Evolutionary conservation across 2,329 filamentous ascomycete genomes (phyloP).

Genomic region (Malbranchea zuffiana): DNA sequence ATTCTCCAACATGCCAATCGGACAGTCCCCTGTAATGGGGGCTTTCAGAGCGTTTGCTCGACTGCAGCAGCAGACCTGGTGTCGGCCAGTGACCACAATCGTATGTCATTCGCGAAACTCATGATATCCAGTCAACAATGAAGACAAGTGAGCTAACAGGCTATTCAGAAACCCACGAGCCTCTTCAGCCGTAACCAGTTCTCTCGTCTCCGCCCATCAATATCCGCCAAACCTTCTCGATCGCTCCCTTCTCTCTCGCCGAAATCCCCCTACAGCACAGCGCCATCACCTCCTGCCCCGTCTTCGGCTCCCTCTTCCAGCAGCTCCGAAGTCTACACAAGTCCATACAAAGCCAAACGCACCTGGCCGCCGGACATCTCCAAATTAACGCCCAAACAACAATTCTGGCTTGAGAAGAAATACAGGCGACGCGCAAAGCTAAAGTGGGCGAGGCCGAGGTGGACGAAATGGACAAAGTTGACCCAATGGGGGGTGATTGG

Average conservation of each 20-base stretch:
- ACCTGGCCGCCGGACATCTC: slow-evolving; percentile 55
- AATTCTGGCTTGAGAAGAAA: slow-evolving; percentile 57
- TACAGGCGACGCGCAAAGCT: slow-evolving; percentile 51
- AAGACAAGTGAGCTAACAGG: too few relatives aligned
- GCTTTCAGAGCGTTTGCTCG: too few relatives aligned
- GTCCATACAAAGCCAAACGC: slow-evolving; percentile 50
- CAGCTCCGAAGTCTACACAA: slow-evolving; percentile 33
- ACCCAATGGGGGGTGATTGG: slow-evolving; percentile 45
- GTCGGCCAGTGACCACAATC: too few relatives aligned
- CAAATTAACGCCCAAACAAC: slow-evolving; percentile 52
- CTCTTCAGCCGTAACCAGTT: too few relatives aligned
- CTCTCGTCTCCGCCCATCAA: slow-evolving; percentile 16
- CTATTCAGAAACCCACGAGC: not conserved
- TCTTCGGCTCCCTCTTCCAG: not conserved
- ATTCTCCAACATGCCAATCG: too few relatives aligned
- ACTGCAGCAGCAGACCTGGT: too few relatives aligned
- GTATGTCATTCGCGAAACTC: too few relatives aligned
- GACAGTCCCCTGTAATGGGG: too few relatives aligned
- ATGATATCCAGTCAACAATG: too few relatives aligned
- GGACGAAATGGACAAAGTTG: slow-evolving; percentile 48
- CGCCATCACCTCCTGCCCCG: too few relatives aligned
- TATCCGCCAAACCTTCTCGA: slow-evolving; percentile 10
- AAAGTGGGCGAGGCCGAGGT: slow-evolving; percentile 49
- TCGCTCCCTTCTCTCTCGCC: slow-evolving; percentile 9
- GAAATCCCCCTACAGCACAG: slow-evolving; percentile 6